These are phyloP conservation scores for Colletotrichum endophyticum DNA, from an alignment of 2,329 filamentous ascomycete species.

Conservation along the genomic window DNA sequence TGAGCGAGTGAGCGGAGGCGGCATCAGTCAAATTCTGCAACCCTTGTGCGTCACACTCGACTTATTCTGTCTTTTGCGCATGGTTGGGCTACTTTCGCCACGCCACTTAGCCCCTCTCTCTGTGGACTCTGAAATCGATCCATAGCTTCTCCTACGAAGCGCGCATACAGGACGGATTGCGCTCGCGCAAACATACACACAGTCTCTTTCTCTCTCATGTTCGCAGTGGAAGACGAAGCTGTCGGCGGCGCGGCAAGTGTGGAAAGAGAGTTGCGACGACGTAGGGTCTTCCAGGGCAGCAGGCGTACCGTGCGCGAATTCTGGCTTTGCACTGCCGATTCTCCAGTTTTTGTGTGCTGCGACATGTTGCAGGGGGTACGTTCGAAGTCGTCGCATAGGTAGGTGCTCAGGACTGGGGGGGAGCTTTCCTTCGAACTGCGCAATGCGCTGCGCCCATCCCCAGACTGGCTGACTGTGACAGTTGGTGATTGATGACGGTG, in stretches of 20 bases:
- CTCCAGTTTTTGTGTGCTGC: constrained; percentile 16
- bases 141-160: background rate
- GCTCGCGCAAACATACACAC: background rate
- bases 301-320: constrained; percentile 4
- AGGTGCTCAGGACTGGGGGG: background rate
- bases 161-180: background rate
- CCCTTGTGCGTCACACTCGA: constrained; percentile 20
- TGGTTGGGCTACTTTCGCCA: constrained; percentile 18
- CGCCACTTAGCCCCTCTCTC: constrained; percentile 6
- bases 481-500: background rate
- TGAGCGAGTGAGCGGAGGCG: background rate
- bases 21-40: constrained; percentile 20
- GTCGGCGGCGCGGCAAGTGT: background rate
- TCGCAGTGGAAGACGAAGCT: background rate
- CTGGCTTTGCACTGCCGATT: constrained; percentile 16
- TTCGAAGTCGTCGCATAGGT: constrained; percentile 7
- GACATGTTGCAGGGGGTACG: constrained; percentile 13
- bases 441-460: background rate
- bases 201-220: background rate
- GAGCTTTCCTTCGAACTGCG: constrained; percentile 3
- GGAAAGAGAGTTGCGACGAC: constrained; percentile 15
- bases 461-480: background rate
- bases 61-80: background rate
- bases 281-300: constrained; percentile 11
- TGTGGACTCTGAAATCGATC: background rate